Conservation (phyloP, 2,329 filamentous ascomycete genomes). For the Arachnopeziza araneosa region DNA sequence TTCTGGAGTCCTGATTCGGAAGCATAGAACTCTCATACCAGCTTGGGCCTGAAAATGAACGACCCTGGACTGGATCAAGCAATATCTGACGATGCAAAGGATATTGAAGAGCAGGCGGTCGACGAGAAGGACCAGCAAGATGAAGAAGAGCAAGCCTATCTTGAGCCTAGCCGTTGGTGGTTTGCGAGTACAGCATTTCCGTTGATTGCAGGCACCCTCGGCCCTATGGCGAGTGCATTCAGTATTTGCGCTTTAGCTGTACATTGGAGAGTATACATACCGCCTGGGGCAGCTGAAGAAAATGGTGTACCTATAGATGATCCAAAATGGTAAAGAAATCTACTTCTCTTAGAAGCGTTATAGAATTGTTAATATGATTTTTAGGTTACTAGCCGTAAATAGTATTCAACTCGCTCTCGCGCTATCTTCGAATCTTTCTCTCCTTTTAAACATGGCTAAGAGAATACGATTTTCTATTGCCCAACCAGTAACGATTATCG, state of each 20-base stretch:
- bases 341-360: constrained; percentile 1
- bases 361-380: neutral
- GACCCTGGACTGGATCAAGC: constrained; percentile 27
- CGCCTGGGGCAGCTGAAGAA: constrained; percentile 44
- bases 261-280: constrained; percentile 63
- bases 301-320: constrained; percentile 55
- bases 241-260: constrained; percentile 81
- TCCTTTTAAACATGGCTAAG: constrained; percentile 82
- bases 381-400: constrained; percentile 68
- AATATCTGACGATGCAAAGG: constrained; percentile 24
- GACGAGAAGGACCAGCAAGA: constrained; percentile 20
- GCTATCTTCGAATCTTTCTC: constrained; percentile 70
- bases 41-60: constrained; percentile 22
- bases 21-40: too few species aligned
- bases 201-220: constrained; percentile 76
- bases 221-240: constrained; percentile 81
- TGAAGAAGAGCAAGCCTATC: constrained; percentile 26
- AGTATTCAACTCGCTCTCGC: constrained; percentile 71
- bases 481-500: constrained; percentile 74
- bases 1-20: too few species aligned
- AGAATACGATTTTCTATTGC: constrained; percentile 75
- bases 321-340: constrained; percentile 56
- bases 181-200: constrained; percentile 62
- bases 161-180: constrained; percentile 45
- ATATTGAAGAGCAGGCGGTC: constrained; percentile 22